phyloP scores from a whole-genome alignment of 345 rosid species.

The Capsella bursapastoris region DNA sequence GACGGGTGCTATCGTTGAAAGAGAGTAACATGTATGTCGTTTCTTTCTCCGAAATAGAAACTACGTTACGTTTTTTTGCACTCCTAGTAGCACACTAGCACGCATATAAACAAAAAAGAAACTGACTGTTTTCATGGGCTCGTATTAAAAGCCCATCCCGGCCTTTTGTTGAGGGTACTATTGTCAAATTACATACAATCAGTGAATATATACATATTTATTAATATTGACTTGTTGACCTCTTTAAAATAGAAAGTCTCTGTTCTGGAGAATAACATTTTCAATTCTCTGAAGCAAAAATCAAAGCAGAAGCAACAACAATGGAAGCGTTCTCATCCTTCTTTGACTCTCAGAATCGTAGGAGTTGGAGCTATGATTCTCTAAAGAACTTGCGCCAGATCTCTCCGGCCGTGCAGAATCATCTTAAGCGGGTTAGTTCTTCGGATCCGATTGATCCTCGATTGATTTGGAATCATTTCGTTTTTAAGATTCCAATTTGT shows the following conservation, averaged over 20 bases:
- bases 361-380: constrained; percentile 66
- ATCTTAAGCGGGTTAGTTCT: constrained; percentile 67
- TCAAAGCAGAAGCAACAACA: not conserved
- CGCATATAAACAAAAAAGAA: not conserved
- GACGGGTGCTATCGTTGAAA: constrained; percentile 12
- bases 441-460: not conserved
- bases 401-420: constrained; percentile 71
- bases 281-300: not conserved
- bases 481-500: not conserved
- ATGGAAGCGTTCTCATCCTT: constrained; percentile 81
- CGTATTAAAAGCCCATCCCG: constrained; percentile 36
- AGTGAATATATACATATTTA: not conserved
- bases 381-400: constrained; percentile 62
- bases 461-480: not conserved
- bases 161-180: constrained; percentile 62
- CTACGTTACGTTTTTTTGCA: constrained; percentile 23
- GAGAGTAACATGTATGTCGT: constrained; percentile 30
- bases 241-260: not conserved
- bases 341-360: constrained; percentile 61
- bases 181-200: constrained; percentile 59
- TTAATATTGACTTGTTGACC: not conserved
- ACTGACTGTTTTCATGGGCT: constrained; percentile 27
- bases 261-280: not conserved
- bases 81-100: not conserved
- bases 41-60: not conserved